Evolutionary conservation across 257 asterid genomes (phyloP).

Genomic region (Primulina huaijiensis): DNA sequence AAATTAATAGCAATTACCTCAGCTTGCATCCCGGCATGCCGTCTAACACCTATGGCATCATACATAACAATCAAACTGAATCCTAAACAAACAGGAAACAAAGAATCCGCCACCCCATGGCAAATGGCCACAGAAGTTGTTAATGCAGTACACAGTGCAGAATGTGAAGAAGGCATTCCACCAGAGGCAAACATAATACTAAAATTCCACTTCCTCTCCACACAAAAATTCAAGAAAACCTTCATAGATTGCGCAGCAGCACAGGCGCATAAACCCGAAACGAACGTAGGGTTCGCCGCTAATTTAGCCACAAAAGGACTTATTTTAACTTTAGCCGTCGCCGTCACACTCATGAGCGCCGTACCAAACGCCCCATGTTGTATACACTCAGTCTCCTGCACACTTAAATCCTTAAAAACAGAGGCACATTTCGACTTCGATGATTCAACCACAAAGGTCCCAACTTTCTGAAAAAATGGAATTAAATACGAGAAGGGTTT

Average conservation of each 20-base stretch:
- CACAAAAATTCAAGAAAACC: constrained; percentile 69
- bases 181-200: constrained; percentile 76
- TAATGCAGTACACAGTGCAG: constrained; percentile 87
- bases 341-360: constrained; percentile 69
- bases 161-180: constrained; percentile 89
- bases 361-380: constrained; percentile 64
- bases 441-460: constrained; percentile 40
- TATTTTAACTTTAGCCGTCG: constrained; percentile 76
- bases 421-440: constrained; percentile 36
- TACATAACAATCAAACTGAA: constrained; percentile 89
- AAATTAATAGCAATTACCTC: constrained; percentile 39
- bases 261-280: constrained; percentile 75
- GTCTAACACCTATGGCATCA: constrained; percentile 84
- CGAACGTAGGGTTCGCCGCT: constrained; percentile 80
- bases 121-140: constrained; percentile 85
- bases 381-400: constrained; percentile 27
- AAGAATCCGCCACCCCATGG: constrained; percentile 80
- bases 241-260: constrained; percentile 65
- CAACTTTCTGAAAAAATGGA: constrained; percentile 47
- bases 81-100: constrained; percentile 87
- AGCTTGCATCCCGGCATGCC: constrained; percentile 95
- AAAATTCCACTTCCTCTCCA: constrained; percentile 85
- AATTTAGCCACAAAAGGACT: constrained; percentile 74
- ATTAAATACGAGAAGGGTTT: constrained; percentile 50
- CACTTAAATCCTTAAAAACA: constrained; percentile 26